Evolutionary conservation across 768 basidiomycete species (phyloP).

Genomic region (Trametes meyenii): DNA sequence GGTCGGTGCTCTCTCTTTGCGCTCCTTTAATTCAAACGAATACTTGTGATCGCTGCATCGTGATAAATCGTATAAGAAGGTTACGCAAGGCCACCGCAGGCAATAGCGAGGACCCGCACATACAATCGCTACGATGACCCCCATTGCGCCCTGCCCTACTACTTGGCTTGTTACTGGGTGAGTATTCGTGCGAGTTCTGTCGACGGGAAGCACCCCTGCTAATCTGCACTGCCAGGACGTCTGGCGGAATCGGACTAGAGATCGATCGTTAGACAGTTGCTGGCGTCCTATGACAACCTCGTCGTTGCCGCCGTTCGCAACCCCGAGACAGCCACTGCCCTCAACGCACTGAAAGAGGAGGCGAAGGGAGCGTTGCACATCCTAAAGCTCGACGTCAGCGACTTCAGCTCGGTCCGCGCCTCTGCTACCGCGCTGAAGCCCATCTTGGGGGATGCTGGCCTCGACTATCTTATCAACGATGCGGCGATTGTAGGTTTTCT

Average conservation of each 20-base stretch:
- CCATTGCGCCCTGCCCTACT: no score
- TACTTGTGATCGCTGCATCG: no score
- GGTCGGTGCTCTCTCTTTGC: no score
- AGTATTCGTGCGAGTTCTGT: no score
- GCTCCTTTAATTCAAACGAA: no score
- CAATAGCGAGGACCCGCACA: no score
- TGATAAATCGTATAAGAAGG: no score
- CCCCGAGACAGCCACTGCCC: neutral
- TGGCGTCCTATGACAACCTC: conserved; percentile 23
- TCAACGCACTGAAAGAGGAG: neutral
- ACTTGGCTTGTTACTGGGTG: no score
- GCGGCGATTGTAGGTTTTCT: conserved; percentile 21
- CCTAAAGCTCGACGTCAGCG: neutral
- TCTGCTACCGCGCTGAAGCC: conserved; percentile 28
- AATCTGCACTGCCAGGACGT: no score
- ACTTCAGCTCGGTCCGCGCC: conserved; percentile 29
- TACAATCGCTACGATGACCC: no score
- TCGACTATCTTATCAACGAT: conserved; percentile 44
- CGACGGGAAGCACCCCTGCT: no score
- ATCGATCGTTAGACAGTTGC: conserved; percentile 27
- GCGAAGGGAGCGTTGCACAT: neutral
- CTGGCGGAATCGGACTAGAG: conserved; percentile 35
- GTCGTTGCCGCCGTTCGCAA: conserved; percentile 27
- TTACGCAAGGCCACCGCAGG: no score
- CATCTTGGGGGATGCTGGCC: conserved; percentile 32